Evolutionary conservation across 768 basidiomycete species (phyloP), one percentile per base, ranked within the genome.

Genomic region (Suillus hirtellus): DNA sequence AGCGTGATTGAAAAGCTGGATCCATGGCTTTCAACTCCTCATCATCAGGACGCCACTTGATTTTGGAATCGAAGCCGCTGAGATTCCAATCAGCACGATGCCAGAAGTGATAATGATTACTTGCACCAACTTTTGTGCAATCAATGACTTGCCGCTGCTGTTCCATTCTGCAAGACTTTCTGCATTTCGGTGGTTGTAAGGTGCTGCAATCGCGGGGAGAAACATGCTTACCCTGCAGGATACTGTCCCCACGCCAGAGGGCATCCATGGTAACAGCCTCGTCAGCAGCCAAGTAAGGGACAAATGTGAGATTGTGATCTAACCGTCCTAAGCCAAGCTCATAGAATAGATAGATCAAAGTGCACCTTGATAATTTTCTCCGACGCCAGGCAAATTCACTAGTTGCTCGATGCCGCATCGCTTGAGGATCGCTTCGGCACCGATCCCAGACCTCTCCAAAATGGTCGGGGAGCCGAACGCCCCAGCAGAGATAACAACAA

Each of bases 381-480:
- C 91, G 2, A 93, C 90, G 15, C 88, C 88, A 1, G 90, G 89
- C 12, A 93, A 82, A 60, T 91, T 85, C n/a, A 89, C 80, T 37
- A 85, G 60, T 63, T 80, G 77, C 8, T 74, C 67, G 46, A 93
- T 81, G 12, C 78, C 79, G 60, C 82, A 75, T 37, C 74, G 75
- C 49, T 81, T 69, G 47, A 92, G 75, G 46, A 88, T 66, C 1
- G 73, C 69, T 19, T 72, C 68, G 2, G 82, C 80, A 9, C 91
- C 91, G 49, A 93, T 88, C 14, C 92, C 89, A 4, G 87, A 89
- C 44, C 85, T 77, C 68, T 87, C 84, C 9, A 87, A 73, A 42
- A 87, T 83, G 4, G 82, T 75, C 4, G 84, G 82, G 8, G 85
- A 84, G 8, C 86, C 85, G 61, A 87, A 84, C 0, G 85, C 77